Base-by-base conservation (phyloP, 805 yeast genomes). In the Ogataea saltuana region DNA sequence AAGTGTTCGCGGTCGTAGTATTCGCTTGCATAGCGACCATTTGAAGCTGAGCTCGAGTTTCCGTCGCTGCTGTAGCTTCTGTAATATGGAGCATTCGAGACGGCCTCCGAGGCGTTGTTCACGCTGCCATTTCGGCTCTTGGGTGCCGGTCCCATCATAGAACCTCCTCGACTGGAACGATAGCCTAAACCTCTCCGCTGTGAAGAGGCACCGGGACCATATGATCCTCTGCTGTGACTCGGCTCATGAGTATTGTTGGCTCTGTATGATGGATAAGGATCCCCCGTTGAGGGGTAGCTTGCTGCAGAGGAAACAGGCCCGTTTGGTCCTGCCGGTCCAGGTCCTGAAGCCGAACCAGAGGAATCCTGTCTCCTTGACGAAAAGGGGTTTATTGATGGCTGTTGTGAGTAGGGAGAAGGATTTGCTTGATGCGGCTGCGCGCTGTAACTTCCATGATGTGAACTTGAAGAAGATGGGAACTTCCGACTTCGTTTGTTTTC, bases 321-420 rank as follows among this genome's bases (percentile, higher is more conserved):
- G 28, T 27, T 26, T 21, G 29, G 9, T 25, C 39, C 21, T 8
- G 49, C 11, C 26, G 43, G 19, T 26, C 43, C 26, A 20, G 48
- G n/a, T 13, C 45, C 49, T 11, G 49, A 10, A 6, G 25, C 17
- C 4, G 50, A 33, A 4, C 46, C 45, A 12, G 50, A 17, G 3
- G 44, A 45, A 1, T 53, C 56, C 26, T 50, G 60, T 34, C 61
- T 48, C 39, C 60, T 45, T n/a, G 65, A 58, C 3, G 66, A 59
- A 30, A 62, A 61, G 2, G 67, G 66, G 38, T 61, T 62, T 19
- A 50, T 37, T 2, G 54, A 41, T 4, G 53, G 35, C 22, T 51
- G 57, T 34, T 53, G 60, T 7, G 54, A 23, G 39, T 51, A 53
- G 8, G 60, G 42, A 19, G 54, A 37, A 5, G 51, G 38, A 27